Conservation (phyloP, 768 basidiomycete species). For the Leccinum fibrillosum region DNA sequence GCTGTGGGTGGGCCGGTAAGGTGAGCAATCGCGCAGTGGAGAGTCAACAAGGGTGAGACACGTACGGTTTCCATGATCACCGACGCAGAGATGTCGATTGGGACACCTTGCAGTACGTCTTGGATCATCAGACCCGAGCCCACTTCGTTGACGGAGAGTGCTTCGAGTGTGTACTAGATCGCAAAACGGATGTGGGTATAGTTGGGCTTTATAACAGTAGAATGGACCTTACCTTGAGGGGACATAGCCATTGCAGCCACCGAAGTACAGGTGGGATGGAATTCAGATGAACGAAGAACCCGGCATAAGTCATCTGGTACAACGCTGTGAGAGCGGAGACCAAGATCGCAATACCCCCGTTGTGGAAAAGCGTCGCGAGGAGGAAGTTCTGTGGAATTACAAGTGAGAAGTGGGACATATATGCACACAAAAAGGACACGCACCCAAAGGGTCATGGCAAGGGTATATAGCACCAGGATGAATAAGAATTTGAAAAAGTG, state of each 20-base stretch:
- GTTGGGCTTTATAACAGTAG: not conserved
- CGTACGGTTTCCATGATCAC: constrained; percentile 84
- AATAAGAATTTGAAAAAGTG: constrained; percentile 92
- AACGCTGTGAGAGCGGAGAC: constrained; percentile 73
- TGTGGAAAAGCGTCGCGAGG: constrained; percentile 76
- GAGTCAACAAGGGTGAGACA: not conserved
- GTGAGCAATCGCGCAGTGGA: not conserved
- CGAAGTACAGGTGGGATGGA: constrained; percentile 87
- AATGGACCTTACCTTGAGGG: constrained; percentile 51
- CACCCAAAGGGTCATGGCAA: constrained; percentile 86
- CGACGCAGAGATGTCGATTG: constrained; percentile 72
- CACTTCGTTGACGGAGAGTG: constrained; percentile 89
- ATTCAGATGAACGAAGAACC: constrained; percentile 87
- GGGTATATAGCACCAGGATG: constrained; percentile 79
- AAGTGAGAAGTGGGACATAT: not conserved
- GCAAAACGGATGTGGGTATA: not conserved
- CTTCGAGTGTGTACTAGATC: constrained; percentile 63
- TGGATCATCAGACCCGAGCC: constrained; percentile 81
- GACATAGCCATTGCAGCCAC: constrained; percentile 91
- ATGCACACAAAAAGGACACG: constrained; percentile 26
- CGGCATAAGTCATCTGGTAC: constrained; percentile 85
- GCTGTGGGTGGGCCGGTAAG: constrained; percentile 33
- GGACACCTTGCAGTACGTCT: constrained; percentile 78
- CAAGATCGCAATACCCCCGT: constrained; percentile 89
- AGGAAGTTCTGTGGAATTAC: constrained; percentile 72